These are phyloP conservation scores for Moniliophthora roreri DNA, from an alignment of 1,284 basidiomycete species.

Conservation along the genomic window DNA sequence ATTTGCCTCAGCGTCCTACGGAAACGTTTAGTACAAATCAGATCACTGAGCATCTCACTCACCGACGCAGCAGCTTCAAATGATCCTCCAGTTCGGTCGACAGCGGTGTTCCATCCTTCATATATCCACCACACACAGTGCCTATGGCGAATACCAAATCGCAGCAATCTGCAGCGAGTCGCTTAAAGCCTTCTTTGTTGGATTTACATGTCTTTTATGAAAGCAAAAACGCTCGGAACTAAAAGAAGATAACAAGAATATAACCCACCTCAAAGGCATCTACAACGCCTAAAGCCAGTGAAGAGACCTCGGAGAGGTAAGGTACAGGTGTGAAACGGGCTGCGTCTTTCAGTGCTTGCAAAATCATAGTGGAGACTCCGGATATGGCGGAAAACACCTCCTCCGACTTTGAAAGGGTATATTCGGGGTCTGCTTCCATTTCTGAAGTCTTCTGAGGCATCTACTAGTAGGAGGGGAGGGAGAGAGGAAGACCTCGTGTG, in stretches of 20 bases:
- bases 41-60: neutral
- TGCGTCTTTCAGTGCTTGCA: neutral
- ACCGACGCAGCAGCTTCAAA: neutral
- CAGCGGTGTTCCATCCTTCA: neutral
- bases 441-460: neutral
- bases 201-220: neutral
- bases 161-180: neutral
- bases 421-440: neutral
- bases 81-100: neutral
- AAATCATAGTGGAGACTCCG: neutral
- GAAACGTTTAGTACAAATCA: neutral
- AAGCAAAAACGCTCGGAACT: neutral
- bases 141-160: slow-evolving; percentile 1
- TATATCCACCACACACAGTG: neutral
- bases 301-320: neutral
- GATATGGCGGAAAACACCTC: neutral
- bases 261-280: neutral
- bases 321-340: slow-evolving; percentile 1
- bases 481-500: no score
- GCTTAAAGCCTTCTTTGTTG: slow-evolving; percentile 1
- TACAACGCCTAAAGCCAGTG: neutral
- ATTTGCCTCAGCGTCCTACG: neutral
- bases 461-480: no score
- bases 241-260: no score
- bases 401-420: neutral